Evolutionary conservation across 768 basidiomycete species (phyloP).

Genomic region (Tulasnella sp.): DNA sequence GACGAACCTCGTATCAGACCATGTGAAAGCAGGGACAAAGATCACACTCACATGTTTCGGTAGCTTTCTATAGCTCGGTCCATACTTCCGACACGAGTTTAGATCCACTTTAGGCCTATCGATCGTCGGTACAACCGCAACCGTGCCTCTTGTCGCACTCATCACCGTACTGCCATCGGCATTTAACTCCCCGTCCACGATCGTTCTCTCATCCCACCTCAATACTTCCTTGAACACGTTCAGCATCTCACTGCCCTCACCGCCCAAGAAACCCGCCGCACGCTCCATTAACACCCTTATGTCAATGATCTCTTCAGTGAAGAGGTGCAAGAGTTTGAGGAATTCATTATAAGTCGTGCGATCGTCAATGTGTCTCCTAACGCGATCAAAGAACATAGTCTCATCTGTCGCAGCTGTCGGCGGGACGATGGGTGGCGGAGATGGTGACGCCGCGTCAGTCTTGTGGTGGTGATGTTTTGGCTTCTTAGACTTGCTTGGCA

Average conservation of each 20-base stretch:
- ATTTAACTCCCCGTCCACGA: slow-evolving; percentile 15
- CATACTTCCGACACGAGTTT: slow-evolving; percentile 40
- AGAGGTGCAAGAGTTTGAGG: slow-evolving; percentile 83
- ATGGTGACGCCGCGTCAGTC: slow-evolving; percentile 29
- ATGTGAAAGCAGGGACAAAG: background rate
- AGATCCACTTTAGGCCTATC: slow-evolving; percentile 63
- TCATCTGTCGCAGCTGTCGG: slow-evolving; percentile 41
- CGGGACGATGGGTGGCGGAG: slow-evolving; percentile 18
- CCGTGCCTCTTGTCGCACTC: slow-evolving; percentile 24
- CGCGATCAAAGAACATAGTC: slow-evolving; percentile 87
- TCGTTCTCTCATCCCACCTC: slow-evolving; percentile 58
- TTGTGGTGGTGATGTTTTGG: slow-evolving; percentile 28
- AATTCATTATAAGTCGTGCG: slow-evolving; percentile 59
- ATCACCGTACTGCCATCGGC: slow-evolving; percentile 20
- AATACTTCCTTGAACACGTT: slow-evolving; percentile 78
- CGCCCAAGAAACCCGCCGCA: slow-evolving; percentile 71
- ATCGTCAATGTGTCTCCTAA: slow-evolving; percentile 42
- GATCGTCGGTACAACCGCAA: slow-evolving; percentile 55
- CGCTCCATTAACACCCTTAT: slow-evolving; percentile 69
- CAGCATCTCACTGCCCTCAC: slow-evolving; percentile 64
- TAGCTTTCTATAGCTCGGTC: slow-evolving; percentile 86
- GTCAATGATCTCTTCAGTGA: slow-evolving; percentile 86
- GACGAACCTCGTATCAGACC: background rate
- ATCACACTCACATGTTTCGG: slow-evolving; percentile 69
- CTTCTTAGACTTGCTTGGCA: slow-evolving; percentile 22